Evolutionary conservation across 495 filamentous ascomycete species (phyloP).

Genomic region (Aspergillus funiculosus): DNA sequence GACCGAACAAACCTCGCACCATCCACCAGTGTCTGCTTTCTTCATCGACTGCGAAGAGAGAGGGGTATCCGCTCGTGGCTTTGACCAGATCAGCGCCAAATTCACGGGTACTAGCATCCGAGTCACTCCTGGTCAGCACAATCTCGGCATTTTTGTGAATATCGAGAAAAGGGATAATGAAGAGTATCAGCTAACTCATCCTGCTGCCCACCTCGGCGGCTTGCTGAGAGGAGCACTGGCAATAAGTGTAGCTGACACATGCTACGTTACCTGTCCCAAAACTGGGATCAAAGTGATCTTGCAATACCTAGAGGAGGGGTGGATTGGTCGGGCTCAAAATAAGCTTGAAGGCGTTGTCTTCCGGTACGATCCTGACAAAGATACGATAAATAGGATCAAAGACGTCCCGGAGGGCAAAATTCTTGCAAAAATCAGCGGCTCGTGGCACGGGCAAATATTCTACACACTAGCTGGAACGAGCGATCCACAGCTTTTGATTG

Average conservation of each 20-base stretch:
- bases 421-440: constrained; percentile 75
- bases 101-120: constrained; percentile 94
- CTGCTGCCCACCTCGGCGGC: constrained; percentile 85
- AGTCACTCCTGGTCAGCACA: constrained; percentile 86
- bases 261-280: constrained; percentile 78
- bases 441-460: constrained; percentile 70
- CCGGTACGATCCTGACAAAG: constrained; percentile 74
- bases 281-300: constrained; percentile 87
- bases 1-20: constrained; percentile 98
- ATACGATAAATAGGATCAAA: constrained; percentile 68
- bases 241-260: constrained; percentile 81
- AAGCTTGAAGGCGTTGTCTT: constrained; percentile 88
- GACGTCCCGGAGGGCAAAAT: constrained; percentile 81
- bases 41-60: constrained; percentile 89
- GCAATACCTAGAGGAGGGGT: constrained; percentile 89
- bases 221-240: constrained; percentile 75
- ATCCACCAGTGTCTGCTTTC: constrained; percentile 95
- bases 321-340: constrained; percentile 87
- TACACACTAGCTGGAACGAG: constrained; percentile 53
- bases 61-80: constrained; percentile 81
- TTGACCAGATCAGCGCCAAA: constrained; percentile 93
- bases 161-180: constrained; percentile 75
- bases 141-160: constrained; percentile 91
- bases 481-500: constrained; percentile 72
- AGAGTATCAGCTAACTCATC: constrained; percentile 91